Base-by-base conservation (phyloP, 2,329 filamentous ascomycete species). In the Diplodia mutila region DNA sequence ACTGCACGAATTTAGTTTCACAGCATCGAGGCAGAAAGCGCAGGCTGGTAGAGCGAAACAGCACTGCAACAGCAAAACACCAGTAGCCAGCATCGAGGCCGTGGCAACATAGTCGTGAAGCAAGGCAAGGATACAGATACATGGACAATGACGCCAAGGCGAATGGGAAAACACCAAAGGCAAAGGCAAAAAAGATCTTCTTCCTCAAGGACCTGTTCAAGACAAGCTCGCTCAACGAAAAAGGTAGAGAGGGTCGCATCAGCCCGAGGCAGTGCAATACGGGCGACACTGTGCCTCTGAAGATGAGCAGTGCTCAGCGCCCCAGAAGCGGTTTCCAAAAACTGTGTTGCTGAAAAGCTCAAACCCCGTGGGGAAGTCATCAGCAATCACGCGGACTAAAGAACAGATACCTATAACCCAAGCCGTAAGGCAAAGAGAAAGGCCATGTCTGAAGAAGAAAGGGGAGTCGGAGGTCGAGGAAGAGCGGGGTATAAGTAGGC, bases 401-500 rank as follows among this genome's bases (percentile, higher is more conserved):
- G 9, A 32, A 32, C 29, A 32, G 29, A 32, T 32, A 32, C 29
- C 29, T 32, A 6, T 18, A 7, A 42, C 46, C 34, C 1, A 46
- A 59, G 54, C 54, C 54, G 27, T 25, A 59, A 39, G 54, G 54
- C 54, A 42, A 55, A 42, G 54, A 59, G 54, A 59, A 34, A n/a
- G n/a, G n/a, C n/a, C n/a, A n/a, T n/a, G n/a, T n/a, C 54, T 59
- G 12, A 42, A 46, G 54, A 59, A 11, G 4, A 59, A 42, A 59
- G 11, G 11, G 12, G 34, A 42, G 12, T 4, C 2, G 34, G 7
- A 14, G 34, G 54, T 14, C n/a, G 34, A 42, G 3, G 21, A 18
- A 14, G 21, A 14, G 14, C 12, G 29, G 4, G 25, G 11, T 39
- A 25, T 59, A 68, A 97, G 25, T 55, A 37, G 6, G 48, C 2